Base-by-base conservation (phyloP, 1,284 basidiomycete genomes). In the Microbotryum silenes-acaulis region DNA sequence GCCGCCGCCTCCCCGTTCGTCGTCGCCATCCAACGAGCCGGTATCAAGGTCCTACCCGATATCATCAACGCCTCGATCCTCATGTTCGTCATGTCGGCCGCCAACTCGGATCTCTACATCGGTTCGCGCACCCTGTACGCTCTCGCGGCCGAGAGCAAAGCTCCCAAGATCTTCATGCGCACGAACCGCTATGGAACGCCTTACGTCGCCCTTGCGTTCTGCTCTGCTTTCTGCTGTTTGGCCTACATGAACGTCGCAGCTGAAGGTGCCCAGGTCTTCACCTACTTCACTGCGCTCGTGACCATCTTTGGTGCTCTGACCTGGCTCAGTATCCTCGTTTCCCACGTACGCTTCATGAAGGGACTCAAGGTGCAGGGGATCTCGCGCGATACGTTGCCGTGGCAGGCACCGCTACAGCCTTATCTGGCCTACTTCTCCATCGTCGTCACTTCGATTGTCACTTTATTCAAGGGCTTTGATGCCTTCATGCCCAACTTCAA, bases 51-150 rank as follows among this genome's bases (percentile, higher is more conserved):
- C 48, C 78, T 87, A n/a, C 85, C 86, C 6, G 81, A 82, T 63
- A 81, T 88, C 68, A 79, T 88, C 73, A 88, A 88, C 68, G 79
- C 79, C 37, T 75, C 77, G 42, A 75, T 89, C 42, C 78, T 88
- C 57, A 82, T 85, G 25, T 82, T 85, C 57, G 90, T 90, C 3
- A 88, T 91, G 79, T 90, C 87, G 5, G 88, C 91, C 4, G 87
- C 85, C 54, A 91, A 88, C 76, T 85, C 84, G 42, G 85, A 82
- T 78, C 73, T 92, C 44, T 94, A 88, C 79, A 83, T 85, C 62
- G 79, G 86, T 1, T 89, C 87, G 12, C 85, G 91, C 72, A 85
- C 89, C 25, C 78, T 91, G 29, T 91, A 91, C 73, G 89, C 87
- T 44, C 79, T 93, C 25, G 82, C 88, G 1, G 56, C 77, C 37